A percentile compares a stretch with the other conserved stretches of the same genome.
Conservation (phyloP, 2,329 filamentous ascomycete genomes). For the Colletotrichum cordylinicola region DNA sequence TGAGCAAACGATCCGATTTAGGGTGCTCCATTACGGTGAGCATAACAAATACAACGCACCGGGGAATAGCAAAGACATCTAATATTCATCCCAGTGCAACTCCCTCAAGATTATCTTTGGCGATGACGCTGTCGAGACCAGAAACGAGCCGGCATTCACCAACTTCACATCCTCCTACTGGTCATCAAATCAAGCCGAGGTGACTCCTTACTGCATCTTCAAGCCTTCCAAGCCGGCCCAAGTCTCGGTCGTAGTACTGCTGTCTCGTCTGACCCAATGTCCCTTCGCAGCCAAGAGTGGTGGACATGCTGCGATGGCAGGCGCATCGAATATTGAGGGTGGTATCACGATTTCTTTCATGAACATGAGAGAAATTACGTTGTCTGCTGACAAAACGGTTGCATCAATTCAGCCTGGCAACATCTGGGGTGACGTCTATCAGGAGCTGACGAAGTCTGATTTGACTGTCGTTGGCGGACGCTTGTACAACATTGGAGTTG, state of each 20-base stretch:
- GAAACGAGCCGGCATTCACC: not conserved
- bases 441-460: constrained; percentile 33
- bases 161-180: constrained; percentile 17
- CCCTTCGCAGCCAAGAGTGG: constrained; percentile 19
- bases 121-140: not conserved
- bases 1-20: not conserved
- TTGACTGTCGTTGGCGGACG: constrained; percentile 45
- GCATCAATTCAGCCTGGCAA: constrained; percentile 43
- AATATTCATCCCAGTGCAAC: not conserved
- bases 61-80: not conserved
- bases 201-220: constrained; percentile 32
- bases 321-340: constrained; percentile 13
- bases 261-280: constrained; percentile 15
- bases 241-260: constrained; percentile 36
- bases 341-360: constrained; percentile 14
- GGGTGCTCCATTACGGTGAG: constrained; percentile 4
- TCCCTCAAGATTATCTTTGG: constrained; percentile 8
- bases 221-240: constrained; percentile 39
- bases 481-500: constrained; percentile 43
- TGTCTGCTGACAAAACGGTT: constrained; percentile 33
- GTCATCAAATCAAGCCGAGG: constrained; percentile 17
- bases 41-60: not conserved
- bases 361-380: not conserved
- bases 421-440: constrained; percentile 43
- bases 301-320: constrained; percentile 16